These are phyloP conservation scores for Monosporascus sp. DNA, from an alignment of 2,329 filamentous ascomycete genomes.

Conservation along the genomic window DNA sequence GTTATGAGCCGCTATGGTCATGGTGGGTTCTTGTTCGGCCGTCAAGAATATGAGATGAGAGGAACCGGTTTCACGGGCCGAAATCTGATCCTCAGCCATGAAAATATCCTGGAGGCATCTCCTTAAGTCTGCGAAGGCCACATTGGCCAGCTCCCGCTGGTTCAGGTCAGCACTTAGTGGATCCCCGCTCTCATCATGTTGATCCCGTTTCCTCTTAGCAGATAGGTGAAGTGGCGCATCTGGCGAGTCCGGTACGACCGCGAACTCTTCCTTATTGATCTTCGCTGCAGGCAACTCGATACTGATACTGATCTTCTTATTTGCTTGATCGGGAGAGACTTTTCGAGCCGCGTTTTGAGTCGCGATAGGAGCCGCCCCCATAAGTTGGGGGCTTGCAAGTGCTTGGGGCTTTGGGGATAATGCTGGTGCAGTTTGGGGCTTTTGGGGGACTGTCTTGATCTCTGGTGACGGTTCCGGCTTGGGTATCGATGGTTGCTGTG, in stretches of 20 bases:
- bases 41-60: constrained; percentile 49
- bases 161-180: constrained; percentile 61
- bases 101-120: constrained; percentile 68
- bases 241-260: constrained; percentile 40
- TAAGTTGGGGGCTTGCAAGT: not conserved
- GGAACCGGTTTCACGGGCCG: constrained; percentile 50
- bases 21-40: constrained; percentile 56
- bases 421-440: not conserved
- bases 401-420: not conserved
- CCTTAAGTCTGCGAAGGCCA: constrained; percentile 65
- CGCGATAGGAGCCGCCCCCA: constrained; percentile 2
- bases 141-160: constrained; percentile 75
- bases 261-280: constrained; percentile 50
- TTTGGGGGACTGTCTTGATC: not conserved
- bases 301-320: constrained; percentile 30
- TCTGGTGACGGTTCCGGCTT: constrained; percentile 1
- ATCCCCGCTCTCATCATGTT: constrained; percentile 48
- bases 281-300: constrained; percentile 41
- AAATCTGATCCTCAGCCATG: constrained; percentile 65
- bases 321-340: constrained; percentile 5
- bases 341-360: constrained; percentile 1
- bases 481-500: constrained; percentile 4
- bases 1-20: constrained; percentile 63
- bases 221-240: constrained; percentile 45
- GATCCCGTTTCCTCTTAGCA: constrained; percentile 47